Evolutionary conservation across 768 basidiomycete species (phyloP).

Genomic region (Lactarius psammicola): DNA sequence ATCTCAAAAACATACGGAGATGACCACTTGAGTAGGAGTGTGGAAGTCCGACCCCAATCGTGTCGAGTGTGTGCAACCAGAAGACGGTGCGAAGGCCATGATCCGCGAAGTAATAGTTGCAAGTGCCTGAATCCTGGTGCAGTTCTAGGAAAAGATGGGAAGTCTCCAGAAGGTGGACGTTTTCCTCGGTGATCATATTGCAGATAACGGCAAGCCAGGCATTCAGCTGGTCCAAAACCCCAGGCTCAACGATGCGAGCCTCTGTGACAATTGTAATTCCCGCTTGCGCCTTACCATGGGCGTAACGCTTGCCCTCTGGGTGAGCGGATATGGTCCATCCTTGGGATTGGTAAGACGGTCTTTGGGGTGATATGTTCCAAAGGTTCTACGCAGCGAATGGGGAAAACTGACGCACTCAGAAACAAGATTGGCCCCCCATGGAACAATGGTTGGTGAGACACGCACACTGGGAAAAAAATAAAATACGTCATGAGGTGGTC

Average conservation of each 20-base stretch:
- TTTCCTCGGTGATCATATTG: not conserved
- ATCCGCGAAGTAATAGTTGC: conserved; percentile 18
- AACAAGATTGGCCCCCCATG: not conserved
- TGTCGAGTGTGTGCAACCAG: conserved; percentile 7
- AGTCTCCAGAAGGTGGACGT: not conserved
- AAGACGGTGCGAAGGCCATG: conserved; percentile 14
- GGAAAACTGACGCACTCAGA: conserved; percentile 8
- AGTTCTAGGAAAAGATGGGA: conserved; percentile 21
- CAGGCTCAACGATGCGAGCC: not conserved
- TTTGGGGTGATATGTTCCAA: not conserved
- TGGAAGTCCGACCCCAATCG: not conserved
- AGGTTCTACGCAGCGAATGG: too few relatives aligned
- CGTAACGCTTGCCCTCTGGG: conserved; percentile 20
- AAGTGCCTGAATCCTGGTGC: not conserved
- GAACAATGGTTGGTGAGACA: not conserved
- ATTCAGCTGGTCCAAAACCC: conserved; percentile 1
- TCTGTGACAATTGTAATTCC: conserved; percentile 17
- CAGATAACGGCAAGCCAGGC: not conserved
- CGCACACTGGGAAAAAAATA: conserved; percentile 6
- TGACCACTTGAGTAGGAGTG: conserved; percentile 1
- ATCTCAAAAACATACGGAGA: conserved; percentile 10
- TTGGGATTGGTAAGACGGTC: conserved; percentile 11
- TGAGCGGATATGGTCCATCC: conserved; percentile 11
- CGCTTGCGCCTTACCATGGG: not conserved
- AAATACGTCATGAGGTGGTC: not conserved